Evolutionary conservation across 169 alveolate genomes (phyloP).

Genomic region (Cryptosporidium ubiquitum): DNA sequence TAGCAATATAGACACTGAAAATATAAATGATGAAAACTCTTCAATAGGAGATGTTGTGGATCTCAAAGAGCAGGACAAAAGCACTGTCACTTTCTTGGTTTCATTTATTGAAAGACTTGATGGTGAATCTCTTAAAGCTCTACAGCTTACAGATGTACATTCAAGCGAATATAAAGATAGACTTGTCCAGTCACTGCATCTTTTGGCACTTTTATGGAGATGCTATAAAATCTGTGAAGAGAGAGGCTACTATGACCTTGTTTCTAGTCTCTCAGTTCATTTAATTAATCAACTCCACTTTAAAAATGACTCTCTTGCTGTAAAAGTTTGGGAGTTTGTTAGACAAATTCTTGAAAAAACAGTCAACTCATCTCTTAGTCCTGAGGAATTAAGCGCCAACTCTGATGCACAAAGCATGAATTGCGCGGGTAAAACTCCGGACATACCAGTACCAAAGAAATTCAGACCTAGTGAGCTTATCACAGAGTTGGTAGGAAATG

Average conservation of each 20-base stretch:
- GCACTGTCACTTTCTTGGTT: constrained; percentile 82
- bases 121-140: constrained; percentile 87
- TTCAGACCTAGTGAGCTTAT: constrained; percentile 73
- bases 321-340: constrained; percentile 60
- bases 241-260: constrained; percentile 20
- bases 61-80: constrained; percentile 57
- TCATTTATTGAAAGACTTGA: constrained; percentile 85
- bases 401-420: background rate
- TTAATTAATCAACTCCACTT: constrained; percentile 36
- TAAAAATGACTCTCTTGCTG: constrained; percentile 58
- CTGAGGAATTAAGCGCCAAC: constrained; percentile 13
- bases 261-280: constrained; percentile 58
- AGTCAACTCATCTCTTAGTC: constrained; percentile 25
- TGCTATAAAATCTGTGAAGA: constrained; percentile 56
- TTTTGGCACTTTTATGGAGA: constrained; percentile 76
- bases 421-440: constrained; percentile 22
- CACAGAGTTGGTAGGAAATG: constrained; percentile 80
- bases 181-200: constrained; percentile 83
- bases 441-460: constrained; percentile 36
- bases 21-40: background rate
- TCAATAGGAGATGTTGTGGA: constrained; percentile 10
- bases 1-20: background rate
- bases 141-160: constrained; percentile 87
- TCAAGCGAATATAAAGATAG: constrained; percentile 84
- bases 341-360: constrained; percentile 52